A percentile compares a stretch with the other conserved stretches of the same genome.
Conservation (phyloP, 208 protist genomes). For the Trypanosoma platydactyli region DNA sequence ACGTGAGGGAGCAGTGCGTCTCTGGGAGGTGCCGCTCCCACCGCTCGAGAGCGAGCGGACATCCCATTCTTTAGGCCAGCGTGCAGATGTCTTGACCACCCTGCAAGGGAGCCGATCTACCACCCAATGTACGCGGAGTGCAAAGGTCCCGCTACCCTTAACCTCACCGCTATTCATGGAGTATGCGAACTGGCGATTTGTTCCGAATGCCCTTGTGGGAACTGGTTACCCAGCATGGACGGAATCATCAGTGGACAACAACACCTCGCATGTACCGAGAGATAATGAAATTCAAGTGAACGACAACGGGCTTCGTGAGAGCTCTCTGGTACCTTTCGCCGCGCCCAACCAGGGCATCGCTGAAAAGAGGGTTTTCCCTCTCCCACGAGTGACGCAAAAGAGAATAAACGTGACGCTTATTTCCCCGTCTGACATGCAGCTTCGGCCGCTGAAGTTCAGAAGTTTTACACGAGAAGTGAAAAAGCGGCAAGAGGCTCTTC, state of each 20-base stretch:
- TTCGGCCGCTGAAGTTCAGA: conserved; percentile 40
- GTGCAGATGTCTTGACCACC: neutral
- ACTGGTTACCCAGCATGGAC: neutral
- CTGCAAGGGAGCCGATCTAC: neutral
- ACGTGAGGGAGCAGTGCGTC: neutral
- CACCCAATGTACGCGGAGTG: neutral
- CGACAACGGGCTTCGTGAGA: too few relatives aligned
- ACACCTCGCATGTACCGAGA: neutral
- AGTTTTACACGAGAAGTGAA: conserved; percentile 33
- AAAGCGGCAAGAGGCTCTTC: conserved; percentile 29
- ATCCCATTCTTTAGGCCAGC: neutral
- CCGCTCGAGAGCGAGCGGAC: conserved; percentile 1
- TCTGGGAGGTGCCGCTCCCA: conserved; percentile 11
- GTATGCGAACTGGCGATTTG: conserved; percentile 35
- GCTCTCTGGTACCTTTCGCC: neutral
- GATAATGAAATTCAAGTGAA: too few relatives aligned
- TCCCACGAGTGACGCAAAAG: conserved; percentile 12
- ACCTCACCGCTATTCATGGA: conserved; percentile 57
- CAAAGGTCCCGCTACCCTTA: conserved; percentile 27
- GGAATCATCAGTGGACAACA: neutral
- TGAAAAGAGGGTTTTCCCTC: neutral
- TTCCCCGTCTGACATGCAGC: conserved; percentile 31
- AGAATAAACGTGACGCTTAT: conserved; percentile 33
- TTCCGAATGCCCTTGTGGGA: conserved; percentile 12
- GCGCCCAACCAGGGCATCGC: neutral